Evolutionary conservation across 2,329 filamentous ascomycete species (phyloP).

Genomic region (Didymellaceae sp.): DNA sequence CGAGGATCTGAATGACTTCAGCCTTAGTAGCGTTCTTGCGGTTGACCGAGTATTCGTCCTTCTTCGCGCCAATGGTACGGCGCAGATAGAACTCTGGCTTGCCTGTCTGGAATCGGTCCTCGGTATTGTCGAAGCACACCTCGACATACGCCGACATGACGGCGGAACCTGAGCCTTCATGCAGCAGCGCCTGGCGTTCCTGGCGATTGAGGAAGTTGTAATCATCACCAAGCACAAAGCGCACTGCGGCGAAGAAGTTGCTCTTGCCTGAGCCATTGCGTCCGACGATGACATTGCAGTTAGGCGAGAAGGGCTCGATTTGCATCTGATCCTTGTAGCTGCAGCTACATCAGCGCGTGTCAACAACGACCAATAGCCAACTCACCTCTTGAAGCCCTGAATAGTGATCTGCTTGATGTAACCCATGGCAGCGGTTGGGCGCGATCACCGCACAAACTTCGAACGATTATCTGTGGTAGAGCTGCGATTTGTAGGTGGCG

Average conservation of each 20-base stretch:
- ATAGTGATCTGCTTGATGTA: slow-evolving; percentile 99
- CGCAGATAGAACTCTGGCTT: slow-evolving; percentile 89
- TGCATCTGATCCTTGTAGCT: slow-evolving; percentile 99
- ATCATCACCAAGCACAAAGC: slow-evolving; percentile 96
- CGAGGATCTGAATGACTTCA: slow-evolving; percentile 93
- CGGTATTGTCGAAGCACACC: slow-evolving; percentile 97
- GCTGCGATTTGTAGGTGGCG: slow-evolving; percentile 6
- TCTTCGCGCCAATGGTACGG: slow-evolving; percentile 94
- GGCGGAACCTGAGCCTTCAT: slow-evolving; percentile 95
- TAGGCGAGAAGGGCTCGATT: slow-evolving; percentile 96
- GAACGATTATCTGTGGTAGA: not conserved
- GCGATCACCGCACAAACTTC: slow-evolving; percentile 15
- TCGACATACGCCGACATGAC: slow-evolving; percentile 99
- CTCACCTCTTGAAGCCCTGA: slow-evolving; percentile 97
- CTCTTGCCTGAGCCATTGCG: slow-evolving; percentile 99
- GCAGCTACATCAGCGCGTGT: slow-evolving; percentile 22
- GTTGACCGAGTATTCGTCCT: slow-evolving; percentile 97
- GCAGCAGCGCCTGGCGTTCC: slow-evolving; percentile 93
- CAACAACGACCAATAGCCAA: not conserved
- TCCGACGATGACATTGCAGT: slow-evolving; percentile 97
- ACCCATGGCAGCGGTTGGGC: slow-evolving; percentile 38
- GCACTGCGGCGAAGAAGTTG: slow-evolving; percentile 99
- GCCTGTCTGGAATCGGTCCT: slow-evolving; percentile 92
- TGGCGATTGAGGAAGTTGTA: slow-evolving; percentile 96
- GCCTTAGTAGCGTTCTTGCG: slow-evolving; percentile 94